Evolutionary conservation across 352 stramenopile genomes (phyloP).

Genomic region (Globisporangium megalacanthum): DNA sequence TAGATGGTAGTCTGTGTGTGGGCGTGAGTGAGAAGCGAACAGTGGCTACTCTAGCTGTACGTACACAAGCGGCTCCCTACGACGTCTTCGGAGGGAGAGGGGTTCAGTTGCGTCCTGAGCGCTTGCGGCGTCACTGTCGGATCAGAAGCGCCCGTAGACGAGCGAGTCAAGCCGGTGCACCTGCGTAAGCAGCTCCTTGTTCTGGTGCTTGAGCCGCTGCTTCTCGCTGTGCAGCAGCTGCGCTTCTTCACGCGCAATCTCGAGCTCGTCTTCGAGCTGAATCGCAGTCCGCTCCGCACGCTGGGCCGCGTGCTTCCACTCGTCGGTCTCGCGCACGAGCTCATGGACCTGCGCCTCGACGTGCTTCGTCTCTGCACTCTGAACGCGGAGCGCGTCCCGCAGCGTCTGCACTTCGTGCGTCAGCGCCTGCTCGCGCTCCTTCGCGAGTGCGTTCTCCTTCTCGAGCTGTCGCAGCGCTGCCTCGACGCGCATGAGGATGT

Average conservation of each 20-base stretch:
- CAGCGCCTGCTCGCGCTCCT: constrained; percentile 43
- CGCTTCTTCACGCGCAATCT: constrained; percentile 56
- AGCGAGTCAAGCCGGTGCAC: constrained; percentile 72
- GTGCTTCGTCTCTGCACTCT: constrained; percentile 53
- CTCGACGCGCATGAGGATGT: constrained; percentile 71
- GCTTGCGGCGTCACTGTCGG: background rate
- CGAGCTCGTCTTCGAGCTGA: constrained; percentile 57
- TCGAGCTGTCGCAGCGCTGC: constrained; percentile 63
- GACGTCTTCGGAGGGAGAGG: too few species aligned
- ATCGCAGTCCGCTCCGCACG: constrained; percentile 32
- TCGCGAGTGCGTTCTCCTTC: constrained; percentile 48
- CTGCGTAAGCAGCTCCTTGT: constrained; percentile 63
- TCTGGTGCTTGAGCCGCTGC: constrained; percentile 57
- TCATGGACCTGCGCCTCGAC: constrained; percentile 36
- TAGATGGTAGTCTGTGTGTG: constrained; percentile 9
- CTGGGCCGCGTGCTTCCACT: constrained; percentile 51
- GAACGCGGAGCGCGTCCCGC: constrained; percentile 43
- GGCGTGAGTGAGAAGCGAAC: background rate
- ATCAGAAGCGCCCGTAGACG: constrained; percentile 71
- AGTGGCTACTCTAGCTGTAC: too few species aligned
- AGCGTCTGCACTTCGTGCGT: constrained; percentile 49
- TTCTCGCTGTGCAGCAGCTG: constrained; percentile 55
- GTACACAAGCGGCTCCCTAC: too few species aligned
- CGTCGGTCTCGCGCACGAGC: constrained; percentile 37
- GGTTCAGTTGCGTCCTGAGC: background rate